Evolutionary conservation across 1,139 yeast genomes (phyloP), one percentile per base, ranked within the genome.

Genomic region (Debaryomyces robertsiae): DNA sequence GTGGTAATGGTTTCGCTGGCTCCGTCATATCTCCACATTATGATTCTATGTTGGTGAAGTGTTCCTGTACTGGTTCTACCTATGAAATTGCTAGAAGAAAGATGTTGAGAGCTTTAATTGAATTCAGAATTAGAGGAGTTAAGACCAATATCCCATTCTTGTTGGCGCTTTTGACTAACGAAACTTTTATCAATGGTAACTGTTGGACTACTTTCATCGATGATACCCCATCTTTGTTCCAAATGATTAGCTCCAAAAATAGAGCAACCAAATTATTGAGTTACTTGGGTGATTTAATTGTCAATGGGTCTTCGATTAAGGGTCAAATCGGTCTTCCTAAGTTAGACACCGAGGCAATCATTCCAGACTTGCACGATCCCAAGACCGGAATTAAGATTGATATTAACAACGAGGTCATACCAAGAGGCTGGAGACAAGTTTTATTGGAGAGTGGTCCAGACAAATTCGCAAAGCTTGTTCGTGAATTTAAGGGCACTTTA

Each of bases 1-100:
- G 98, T 73, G 98, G 98, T 69, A 93, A 93, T 61, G 98, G 98
- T 6, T 93, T 90, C 67, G 95, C 97, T n/a, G 99, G 99, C 51
- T 89, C 98, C 24, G 83, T 94, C 52, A 93, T 93, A 52, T 84
- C 96, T 27, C 98, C 99, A 36, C 96, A 90, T 69, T 93, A 93
- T 68, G 99, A 93, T 69, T 91, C 98, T 36, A 88, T 93, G 97
- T 79, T 93, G 77, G 98, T 93, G 50, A 93, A 93, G 69, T 94
- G 98, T 67, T 81, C 96, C 28, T 90, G 98, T 63, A 82, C 95
- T 22, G 98, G 98, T 45, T 86, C 97, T 27, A 91, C 96, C 41
- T 94, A 82, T 65, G 99, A 94, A 70, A 91, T 94, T 58, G 88
- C 96, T 36, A 82, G 99, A 64, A 81, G 98, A 68, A 93, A 93